Base-by-base conservation (phyloP, 768 basidiomycete genomes). In the Hydnomerulius pinastri region DNA sequence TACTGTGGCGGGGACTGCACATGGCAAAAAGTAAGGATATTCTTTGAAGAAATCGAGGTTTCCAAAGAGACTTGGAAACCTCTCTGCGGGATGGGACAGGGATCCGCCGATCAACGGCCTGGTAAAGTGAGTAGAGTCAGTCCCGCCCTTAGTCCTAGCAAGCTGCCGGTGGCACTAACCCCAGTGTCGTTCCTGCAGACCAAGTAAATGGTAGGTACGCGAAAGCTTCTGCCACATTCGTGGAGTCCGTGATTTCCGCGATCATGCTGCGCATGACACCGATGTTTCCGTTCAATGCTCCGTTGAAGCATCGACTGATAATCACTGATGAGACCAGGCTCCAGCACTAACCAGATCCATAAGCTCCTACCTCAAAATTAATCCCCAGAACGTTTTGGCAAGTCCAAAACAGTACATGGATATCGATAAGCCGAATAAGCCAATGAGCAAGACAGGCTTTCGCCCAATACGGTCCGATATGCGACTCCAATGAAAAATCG, bases 1-100 rank as follows among this genome's bases (percentile, higher is more conserved):
- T 57, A 81, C 80, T 0, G 80, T 77, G 3, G 80, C 83, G 4
- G 80, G 72, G 12, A 83, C 76, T 13, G 81, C 74, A 56, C 84
- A 85, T 5, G 85, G 79, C 28, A 86, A 72, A 63, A 86, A 84
- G 65, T 89, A 87, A 1, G 86, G 85, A 63, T 82, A 85, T 24
- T 73, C 64, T 55, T 71, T 73, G 77, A 84, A 78, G 60, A 89
- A 85, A n/a, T 56, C 54, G 9, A 68, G 70, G n/a, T 69, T 55
- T 48, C 81, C 83, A 47, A 89, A 87, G 3, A 75, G 45, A 15
- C 60, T 55, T 2, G 85, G 83, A 61, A 84, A 86, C 13, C 77
- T 79, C 35, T 85, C 83, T 45, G 78, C 72, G 6, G 86, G 86
- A 27, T 71, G 76, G 12, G 84, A 77, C n/a, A 87, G 66, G n/a